phyloP scores from a whole-genome alignment of 1,284 basidiomycete species.

The Puccinia hordei region DNA sequence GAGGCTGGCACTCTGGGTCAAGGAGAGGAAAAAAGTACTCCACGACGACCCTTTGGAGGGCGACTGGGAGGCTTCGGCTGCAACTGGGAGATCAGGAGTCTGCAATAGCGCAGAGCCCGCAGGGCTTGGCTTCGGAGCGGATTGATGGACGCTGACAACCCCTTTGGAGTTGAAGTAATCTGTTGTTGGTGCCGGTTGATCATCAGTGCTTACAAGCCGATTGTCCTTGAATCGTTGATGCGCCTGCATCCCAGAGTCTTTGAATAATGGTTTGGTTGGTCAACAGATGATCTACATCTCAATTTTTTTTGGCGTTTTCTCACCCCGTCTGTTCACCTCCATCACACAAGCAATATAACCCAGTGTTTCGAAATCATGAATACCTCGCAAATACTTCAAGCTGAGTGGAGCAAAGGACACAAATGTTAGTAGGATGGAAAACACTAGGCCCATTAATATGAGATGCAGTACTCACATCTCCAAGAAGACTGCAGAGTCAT shows the following conservation, averaged over 20 bases:
- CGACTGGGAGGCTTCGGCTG: conserved; percentile 35
- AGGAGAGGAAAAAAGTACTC: conserved; percentile 45
- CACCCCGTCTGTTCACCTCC: conserved; percentile 44
- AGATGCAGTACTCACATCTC: conserved; percentile 9
- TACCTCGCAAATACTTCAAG: conserved; percentile 34
- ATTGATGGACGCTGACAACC: neutral
- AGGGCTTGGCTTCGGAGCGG: neutral
- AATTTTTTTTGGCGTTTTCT: neutral
- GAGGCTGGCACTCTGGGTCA: conserved; percentile 31
- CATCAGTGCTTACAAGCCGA: neutral
- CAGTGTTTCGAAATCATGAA: conserved; percentile 47
- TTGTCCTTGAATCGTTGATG: neutral
- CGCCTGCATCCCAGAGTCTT: neutral
- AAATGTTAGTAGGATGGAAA: neutral
- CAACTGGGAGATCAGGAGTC: conserved; percentile 17
- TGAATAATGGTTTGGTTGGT: neutral
- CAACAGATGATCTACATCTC: neutral
- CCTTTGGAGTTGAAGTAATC: conserved; percentile 48
- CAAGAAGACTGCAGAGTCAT: conserved; percentile 18
- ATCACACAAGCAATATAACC: conserved; percentile 48
- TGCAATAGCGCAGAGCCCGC: neutral
- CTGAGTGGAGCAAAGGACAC: neutral
- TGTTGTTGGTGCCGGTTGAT: conserved; percentile 1
- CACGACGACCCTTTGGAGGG: conserved; percentile 44
- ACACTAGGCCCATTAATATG: neutral